Percentiles rank a stretch among this genome's conserved stretches.
These are phyloP conservation scores for Coniochaeta sp. DNA, from an alignment of 2,329 filamentous ascomycete genomes.

Conservation along the genomic window DNA sequence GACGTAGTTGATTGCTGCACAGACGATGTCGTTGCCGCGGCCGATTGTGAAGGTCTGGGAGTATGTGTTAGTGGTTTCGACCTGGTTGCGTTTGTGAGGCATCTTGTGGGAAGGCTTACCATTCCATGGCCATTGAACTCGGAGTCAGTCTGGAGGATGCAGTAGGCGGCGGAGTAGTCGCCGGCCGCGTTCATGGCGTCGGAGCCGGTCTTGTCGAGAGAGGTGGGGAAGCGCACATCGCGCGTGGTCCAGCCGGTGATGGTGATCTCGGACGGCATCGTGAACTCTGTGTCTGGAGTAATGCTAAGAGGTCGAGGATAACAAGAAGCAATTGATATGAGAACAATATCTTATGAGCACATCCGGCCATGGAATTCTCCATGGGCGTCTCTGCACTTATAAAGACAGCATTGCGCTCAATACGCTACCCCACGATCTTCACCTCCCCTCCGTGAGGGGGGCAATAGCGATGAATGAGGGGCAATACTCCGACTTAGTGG, in stretches of 20 bases:
- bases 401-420: not conserved
- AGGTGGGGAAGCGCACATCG: constrained; percentile 81
- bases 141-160: constrained; percentile 77
- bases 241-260: constrained; percentile 66
- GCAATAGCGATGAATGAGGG: not conserved
- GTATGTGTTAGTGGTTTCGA: constrained; percentile 6
- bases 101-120: constrained; percentile 42
- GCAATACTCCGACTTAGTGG: not conserved
- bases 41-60: constrained; percentile 70
- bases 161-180: constrained; percentile 93
- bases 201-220: constrained; percentile 89
- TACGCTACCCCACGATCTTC: not conserved
- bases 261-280: constrained; percentile 49
- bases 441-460: not conserved
- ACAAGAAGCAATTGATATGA: not conserved
- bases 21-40: constrained; percentile 89
- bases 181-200: constrained; percentile 95
- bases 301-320: not conserved
- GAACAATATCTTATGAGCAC: not conserved
- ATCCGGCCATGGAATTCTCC: not conserved
- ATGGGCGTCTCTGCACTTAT: not conserved
- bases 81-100: too few species aligned
- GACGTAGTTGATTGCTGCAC: constrained; percentile 72
- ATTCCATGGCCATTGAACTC: constrained; percentile 68
- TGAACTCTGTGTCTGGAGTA: not conserved